Conservation (phyloP, 2,329 filamentous ascomycete genomes). For the Ceratocystis eucalypticola region DNA sequence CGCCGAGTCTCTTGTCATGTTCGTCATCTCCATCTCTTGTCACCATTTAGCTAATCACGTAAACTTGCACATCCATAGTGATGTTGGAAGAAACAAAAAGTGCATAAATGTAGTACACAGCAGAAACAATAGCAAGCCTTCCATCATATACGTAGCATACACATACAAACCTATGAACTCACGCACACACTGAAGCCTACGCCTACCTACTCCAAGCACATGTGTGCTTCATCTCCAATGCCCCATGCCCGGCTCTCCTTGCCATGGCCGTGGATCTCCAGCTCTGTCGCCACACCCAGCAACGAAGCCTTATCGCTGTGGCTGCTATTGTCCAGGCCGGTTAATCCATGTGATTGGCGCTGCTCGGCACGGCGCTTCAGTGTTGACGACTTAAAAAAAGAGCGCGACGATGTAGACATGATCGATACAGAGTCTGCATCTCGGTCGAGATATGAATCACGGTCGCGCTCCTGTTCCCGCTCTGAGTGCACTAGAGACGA, state of each 20-base stretch:
- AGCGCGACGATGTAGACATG: slow-evolving; percentile 36
- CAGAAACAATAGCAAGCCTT: background rate
- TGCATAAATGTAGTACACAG: background rate
- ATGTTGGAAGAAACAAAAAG: background rate
- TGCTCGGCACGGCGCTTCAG: slow-evolving; percentile 31
- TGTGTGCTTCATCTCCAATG: slow-evolving; percentile 69
- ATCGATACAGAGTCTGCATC: slow-evolving; percentile 33
- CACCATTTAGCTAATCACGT: no score
- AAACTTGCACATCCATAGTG: no score
- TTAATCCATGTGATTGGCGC: slow-evolving; percentile 29
- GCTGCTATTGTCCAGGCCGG: slow-evolving; percentile 30
- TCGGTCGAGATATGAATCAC: slow-evolving; percentile 5
- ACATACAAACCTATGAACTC: background rate
- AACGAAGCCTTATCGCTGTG: slow-evolving; percentile 32
- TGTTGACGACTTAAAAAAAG: slow-evolving; percentile 31
- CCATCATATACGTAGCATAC: background rate
- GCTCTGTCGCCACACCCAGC: slow-evolving; percentile 34
- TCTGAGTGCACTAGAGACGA: slow-evolving; percentile 12
- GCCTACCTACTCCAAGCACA: slow-evolving; percentile 55
- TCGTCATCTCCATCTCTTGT: no score
- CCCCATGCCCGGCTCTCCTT: slow-evolving; percentile 55
- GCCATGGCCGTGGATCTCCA: slow-evolving; percentile 40
- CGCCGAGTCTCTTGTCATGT: no score
- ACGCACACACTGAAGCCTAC: background rate
- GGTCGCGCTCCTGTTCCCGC: background rate